A percentile compares a stretch with the other conserved stretches of the same genome.
Conservation (phyloP, 441 rosid genomes). For the Croton setiger region DNA sequence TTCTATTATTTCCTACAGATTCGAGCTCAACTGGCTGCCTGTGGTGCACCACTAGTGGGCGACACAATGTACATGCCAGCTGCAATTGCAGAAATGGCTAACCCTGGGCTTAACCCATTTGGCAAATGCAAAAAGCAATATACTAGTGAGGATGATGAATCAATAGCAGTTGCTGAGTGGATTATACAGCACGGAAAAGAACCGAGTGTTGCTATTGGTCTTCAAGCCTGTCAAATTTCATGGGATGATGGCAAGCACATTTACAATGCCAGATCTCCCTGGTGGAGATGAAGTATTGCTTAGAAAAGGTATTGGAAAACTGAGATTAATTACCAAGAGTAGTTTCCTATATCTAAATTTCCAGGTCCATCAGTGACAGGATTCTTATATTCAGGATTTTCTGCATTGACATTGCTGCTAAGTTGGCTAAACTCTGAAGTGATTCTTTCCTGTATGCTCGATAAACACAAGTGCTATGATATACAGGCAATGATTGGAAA, state of each 20-base stretch:
- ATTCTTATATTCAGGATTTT: background rate
- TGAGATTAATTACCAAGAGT: slow-evolving; percentile 11
- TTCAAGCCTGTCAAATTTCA: slow-evolving; percentile 4
- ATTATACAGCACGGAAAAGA: slow-evolving; percentile 61
- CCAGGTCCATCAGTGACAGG: background rate
- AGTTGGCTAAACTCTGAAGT: background rate
- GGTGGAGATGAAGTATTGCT: background rate
- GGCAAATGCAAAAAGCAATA: slow-evolving; percentile 38
- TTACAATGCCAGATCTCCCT: background rate
- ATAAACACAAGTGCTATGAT: background rate
- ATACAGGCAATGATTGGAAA: background rate
- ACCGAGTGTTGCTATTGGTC: slow-evolving; percentile 31
- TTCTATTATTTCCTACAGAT: slow-evolving; percentile 40
- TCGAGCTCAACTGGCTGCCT: slow-evolving; percentile 79
- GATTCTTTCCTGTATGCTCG: background rate
- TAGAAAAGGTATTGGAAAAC: slow-evolving; percentile 17
- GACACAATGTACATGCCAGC: slow-evolving; percentile 91
- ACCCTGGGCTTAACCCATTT: slow-evolving; percentile 61
- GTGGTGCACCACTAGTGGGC: slow-evolving; percentile 79
- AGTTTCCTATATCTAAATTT: background rate
- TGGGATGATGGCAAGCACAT: slow-evolving; percentile 71
- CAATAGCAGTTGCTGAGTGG: slow-evolving; percentile 58
- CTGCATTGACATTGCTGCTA: background rate
- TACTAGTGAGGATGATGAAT: slow-evolving; percentile 40
- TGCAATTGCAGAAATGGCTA: slow-evolving; percentile 55